Evolutionary conservation across 768 basidiomycete species (phyloP), one percentile per base, ranked within the genome.

Genomic region (Zangia roseola): DNA sequence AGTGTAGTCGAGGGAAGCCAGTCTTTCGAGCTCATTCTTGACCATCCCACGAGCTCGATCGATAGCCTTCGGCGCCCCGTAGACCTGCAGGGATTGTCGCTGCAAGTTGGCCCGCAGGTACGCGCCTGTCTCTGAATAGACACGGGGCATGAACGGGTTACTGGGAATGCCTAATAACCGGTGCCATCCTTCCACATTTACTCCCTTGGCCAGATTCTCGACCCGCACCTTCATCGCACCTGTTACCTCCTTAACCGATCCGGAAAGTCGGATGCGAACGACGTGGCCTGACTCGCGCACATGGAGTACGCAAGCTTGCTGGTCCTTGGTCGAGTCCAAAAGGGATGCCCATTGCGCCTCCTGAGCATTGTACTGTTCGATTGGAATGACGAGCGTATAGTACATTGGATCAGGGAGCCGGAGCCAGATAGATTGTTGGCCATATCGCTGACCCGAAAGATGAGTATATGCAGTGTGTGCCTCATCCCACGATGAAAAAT

Each of bases 191-290:
- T 65, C 63, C 4, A 84, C 65, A 26, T 64, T 75, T 34, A 76
- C 73, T 3, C 81, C 81, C 12, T 67, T 67, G 3, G 70, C 73
- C 26, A 82, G 59, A 43, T 64, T 72, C 57, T 83, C 81, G 1
- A 79, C 75, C 39, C 80, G 68, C 10, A 82, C 79, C 67, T 81
- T 82, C 49, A 83, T 57, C 9, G 71, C 65, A 1, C 81, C 81
- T 4, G 77, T 69, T 1, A 70, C 71, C 53, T 75, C 73, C 58
- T 76, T 75, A 40, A 75, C 74, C 21, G 74, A 66, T 0, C 80
- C 81, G 6, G 63, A 45, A 14, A 81, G 66, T 3, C 66, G 69
- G 26, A 82, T 70, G 10, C 69, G 65, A 36, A 74, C 68, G 28
- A 40, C 42, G 37, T 47, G 45, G 36, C 48, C 49, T 14, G 26